phyloP scores from a whole-genome alignment of 2,329 filamentous ascomycete species.

The Zymoseptoria ardabiliae region DNA sequence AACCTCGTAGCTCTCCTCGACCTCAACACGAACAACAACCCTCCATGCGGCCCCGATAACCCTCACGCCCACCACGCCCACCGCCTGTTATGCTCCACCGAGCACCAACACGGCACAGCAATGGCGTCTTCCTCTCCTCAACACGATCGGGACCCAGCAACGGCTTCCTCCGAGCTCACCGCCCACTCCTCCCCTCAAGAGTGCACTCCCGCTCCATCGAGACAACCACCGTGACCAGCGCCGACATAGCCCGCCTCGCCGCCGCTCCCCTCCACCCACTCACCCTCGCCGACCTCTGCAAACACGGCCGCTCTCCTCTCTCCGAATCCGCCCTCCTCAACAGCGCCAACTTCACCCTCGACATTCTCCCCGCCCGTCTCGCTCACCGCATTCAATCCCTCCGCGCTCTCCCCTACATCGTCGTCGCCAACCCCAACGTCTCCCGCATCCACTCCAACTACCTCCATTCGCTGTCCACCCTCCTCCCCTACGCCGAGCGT shows the following conservation, averaged over 20 bases:
- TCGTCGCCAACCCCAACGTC: conserved; percentile 95
- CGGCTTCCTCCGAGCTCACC: conserved; percentile 4
- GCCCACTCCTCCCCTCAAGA: not conserved
- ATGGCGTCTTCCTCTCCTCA: conserved; percentile 4
- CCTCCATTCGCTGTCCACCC: conserved; percentile 80
- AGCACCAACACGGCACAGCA: conserved; percentile 19
- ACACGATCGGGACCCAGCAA: not conserved
- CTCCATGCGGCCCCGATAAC: conserved; percentile 9
- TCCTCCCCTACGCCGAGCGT: conserved; percentile 73
- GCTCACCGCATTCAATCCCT: conserved; percentile 90
- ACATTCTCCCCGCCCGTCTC: conserved; percentile 81
- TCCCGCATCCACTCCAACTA: conserved; percentile 95
- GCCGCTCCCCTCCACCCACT: conserved; percentile 71
- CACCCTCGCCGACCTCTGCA: conserved; percentile 81
- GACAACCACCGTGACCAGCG: conserved; percentile 49
- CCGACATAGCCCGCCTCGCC: conserved; percentile 72
- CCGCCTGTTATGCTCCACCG: conserved; percentile 23
- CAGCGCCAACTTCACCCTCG: conserved; percentile 93
- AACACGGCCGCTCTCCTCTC: conserved; percentile 79
- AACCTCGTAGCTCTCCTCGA: not conserved
- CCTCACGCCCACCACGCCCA: not conserved
- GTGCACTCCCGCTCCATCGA: conserved; percentile 23
- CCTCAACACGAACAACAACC: not conserved
- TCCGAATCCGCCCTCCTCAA: conserved; percentile 71
- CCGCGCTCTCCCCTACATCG: conserved; percentile 90